Percentiles rank a stretch among this genome's conserved stretches.
phyloP scores from a whole-genome alignment of 2,329 filamentous ascomycete species.

The Sordariomycetes sp. region DNA sequence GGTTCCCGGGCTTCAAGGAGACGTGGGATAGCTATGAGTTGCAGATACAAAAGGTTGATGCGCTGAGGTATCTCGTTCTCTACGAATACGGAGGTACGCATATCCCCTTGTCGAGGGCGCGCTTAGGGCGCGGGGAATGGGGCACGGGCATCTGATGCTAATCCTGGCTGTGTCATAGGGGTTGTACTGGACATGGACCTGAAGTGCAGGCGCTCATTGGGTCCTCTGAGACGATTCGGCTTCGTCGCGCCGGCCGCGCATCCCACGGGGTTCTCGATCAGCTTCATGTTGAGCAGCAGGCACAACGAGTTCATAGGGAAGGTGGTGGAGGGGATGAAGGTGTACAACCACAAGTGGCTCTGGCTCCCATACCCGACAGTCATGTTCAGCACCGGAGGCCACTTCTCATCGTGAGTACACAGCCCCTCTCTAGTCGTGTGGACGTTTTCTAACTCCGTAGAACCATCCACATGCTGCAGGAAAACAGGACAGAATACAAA shows the following conservation, averaged over 20 bases:
- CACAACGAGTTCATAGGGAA: conserved; percentile 18
- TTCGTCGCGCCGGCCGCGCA: conserved; percentile 26
- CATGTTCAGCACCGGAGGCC: conserved; percentile 28
- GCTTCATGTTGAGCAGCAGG: conserved; percentile 24
- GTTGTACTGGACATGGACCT: conserved; percentile 18
- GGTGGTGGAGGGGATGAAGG: conserved; percentile 17
- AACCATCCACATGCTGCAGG: conserved; percentile 22
- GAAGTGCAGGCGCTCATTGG: conserved; percentile 21
- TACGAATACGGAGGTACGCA: background rate
- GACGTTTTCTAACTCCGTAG: background rate
- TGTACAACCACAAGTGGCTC: conserved; percentile 23
- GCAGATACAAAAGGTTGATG: conserved; percentile 57
- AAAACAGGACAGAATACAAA: conserved; percentile 16
- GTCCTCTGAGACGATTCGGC: conserved; percentile 22
- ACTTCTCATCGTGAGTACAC: conserved; percentile 21
- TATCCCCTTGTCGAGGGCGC: background rate
- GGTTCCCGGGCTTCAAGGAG: conserved; percentile 56
- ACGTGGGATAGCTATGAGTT: conserved; percentile 43
- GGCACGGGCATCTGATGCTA: background rate
- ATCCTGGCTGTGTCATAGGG: background rate
- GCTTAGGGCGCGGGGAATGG: background rate
- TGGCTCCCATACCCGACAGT: conserved; percentile 23
- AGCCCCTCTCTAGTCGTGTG: conserved; percentile 4
- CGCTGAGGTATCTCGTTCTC: conserved; percentile 44
- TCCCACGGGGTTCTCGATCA: conserved; percentile 24